A percentile compares a stretch with the other conserved stretches of the same genome.
phyloP scores from a whole-genome alignment of 2,329 filamentous ascomycete genomes.

The Anthostomella pinea region DNA sequence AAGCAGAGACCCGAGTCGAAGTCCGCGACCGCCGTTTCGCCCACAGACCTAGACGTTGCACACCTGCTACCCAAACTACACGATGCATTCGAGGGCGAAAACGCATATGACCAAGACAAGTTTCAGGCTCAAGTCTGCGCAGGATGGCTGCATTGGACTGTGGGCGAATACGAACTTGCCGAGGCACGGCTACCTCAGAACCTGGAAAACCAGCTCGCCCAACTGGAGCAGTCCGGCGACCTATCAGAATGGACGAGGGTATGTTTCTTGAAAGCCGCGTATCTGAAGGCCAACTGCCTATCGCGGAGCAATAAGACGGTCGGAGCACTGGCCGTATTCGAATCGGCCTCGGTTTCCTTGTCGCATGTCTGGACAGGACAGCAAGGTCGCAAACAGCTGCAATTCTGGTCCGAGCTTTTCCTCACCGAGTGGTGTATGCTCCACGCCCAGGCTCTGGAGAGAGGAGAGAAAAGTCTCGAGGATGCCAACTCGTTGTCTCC shows the following conservation, averaged over 20 bases:
- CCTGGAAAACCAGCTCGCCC: constrained; percentile 53
- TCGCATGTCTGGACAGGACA: constrained; percentile 49
- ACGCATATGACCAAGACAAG: constrained; percentile 51
- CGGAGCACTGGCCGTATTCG: constrained; percentile 66
- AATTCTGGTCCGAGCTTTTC: constrained; percentile 76
- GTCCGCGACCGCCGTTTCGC: constrained; percentile 41
- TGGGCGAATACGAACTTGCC: constrained; percentile 65
- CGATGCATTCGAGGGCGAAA: constrained; percentile 57
- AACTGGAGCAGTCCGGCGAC: constrained; percentile 50
- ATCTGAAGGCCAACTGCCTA: constrained; percentile 68
- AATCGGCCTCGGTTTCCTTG: constrained; percentile 63
- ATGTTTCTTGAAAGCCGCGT: constrained; percentile 75
- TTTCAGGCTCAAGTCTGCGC: constrained; percentile 82
- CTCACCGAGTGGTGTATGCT: constrained; percentile 73
- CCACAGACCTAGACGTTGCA: constrained; percentile 44
- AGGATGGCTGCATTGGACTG: constrained; percentile 80
- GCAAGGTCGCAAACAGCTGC: constrained; percentile 60
- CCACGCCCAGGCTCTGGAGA: constrained; percentile 56
- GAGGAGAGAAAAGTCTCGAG: constrained; percentile 47
- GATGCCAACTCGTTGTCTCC: constrained; percentile 54
- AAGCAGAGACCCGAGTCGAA: constrained; percentile 37
- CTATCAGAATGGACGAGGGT: constrained; percentile 76
- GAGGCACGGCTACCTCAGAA: constrained; percentile 60
- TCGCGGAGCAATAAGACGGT: constrained; percentile 45
- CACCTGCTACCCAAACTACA: constrained; percentile 49